Evolutionary conservation across 2,329 filamentous ascomycete genomes (phyloP).

Genomic region (Hypoxylon sp.): DNA sequence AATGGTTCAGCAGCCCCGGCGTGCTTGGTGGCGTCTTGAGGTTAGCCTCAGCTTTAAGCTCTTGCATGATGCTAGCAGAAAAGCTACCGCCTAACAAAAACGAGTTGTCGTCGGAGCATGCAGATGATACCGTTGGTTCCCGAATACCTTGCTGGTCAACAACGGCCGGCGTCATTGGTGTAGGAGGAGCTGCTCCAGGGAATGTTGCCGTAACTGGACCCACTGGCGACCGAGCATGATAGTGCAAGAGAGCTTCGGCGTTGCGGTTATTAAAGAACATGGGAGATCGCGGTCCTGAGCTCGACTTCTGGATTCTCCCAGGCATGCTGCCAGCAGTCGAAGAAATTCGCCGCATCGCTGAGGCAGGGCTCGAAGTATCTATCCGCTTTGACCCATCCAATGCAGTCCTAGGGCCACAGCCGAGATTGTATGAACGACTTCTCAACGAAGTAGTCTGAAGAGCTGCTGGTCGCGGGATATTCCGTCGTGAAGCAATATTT

Average conservation of each 20-base stretch:
- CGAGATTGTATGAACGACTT: constrained; percentile 58
- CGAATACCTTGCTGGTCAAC: constrained; percentile 56
- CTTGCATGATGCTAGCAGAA: constrained; percentile 44
- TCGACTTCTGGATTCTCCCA: constrained; percentile 61
- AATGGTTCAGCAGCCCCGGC: constrained; percentile 62
- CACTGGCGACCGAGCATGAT: constrained; percentile 60
- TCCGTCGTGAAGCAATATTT: constrained; percentile 69
- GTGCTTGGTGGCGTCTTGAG: constrained; percentile 69
- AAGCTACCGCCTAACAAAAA: constrained; percentile 50
- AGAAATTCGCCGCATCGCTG: constrained; percentile 67
- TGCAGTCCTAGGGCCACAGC: constrained; percentile 62
- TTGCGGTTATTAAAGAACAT: constrained; percentile 63
- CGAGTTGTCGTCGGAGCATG: constrained; percentile 57
- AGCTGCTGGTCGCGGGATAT: constrained; percentile 64
- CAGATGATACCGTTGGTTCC: constrained; percentile 59
- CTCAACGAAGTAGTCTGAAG: constrained; percentile 64
- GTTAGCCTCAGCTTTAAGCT: constrained; percentile 58
- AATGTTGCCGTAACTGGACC: constrained; percentile 56
- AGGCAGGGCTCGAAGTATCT: constrained; percentile 61
- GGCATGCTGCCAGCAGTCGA: constrained; percentile 63
- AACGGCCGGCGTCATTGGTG: constrained; percentile 64
- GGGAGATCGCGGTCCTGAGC: constrained; percentile 60
- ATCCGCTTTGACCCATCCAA: constrained; percentile 63
- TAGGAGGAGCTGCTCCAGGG: constrained; percentile 63
- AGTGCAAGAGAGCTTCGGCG: constrained; percentile 62